phyloP scores from a whole-genome alignment of 2,329 filamentous ascomycete species.

The Alternaria sp. region DNA sequence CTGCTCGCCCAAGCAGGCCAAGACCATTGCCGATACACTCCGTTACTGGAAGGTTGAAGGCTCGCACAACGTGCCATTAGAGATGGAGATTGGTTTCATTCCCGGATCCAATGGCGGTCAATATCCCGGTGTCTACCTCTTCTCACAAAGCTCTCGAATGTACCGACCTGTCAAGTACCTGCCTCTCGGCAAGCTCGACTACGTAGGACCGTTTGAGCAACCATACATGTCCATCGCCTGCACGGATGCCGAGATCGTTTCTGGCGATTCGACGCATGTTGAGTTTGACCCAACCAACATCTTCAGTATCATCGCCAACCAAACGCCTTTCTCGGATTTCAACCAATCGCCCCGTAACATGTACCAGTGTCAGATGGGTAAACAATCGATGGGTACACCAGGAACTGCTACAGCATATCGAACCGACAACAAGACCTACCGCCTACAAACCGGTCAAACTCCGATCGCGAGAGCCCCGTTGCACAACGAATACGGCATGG shows the following conservation, averaged over 20 bases:
- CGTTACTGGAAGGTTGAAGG: conserved; percentile 96
- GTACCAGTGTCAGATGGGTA: conserved; percentile 86
- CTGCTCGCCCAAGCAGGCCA: conserved; percentile 84
- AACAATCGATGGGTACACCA: conserved; percentile 98
- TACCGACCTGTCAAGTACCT: conserved; percentile 91
- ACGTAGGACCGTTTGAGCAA: conserved; percentile 91
- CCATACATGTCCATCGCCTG: conserved; percentile 98
- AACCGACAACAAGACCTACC: conserved; percentile 97
- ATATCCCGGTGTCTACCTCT: conserved; percentile 95
- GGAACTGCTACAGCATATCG: conserved; percentile 83
- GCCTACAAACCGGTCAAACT: conserved; percentile 92
- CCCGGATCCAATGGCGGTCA: conserved; percentile 89
- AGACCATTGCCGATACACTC: conserved; percentile 81
- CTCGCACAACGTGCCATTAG: conserved; percentile 75
- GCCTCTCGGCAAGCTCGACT: conserved; percentile 83
- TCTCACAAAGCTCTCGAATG: conserved; percentile 84
- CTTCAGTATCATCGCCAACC: conserved; percentile 95
- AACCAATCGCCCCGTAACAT: conserved; percentile 99
- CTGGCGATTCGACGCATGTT: conserved; percentile 90
- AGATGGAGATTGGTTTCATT: conserved; percentile 91
- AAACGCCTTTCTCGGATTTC: conserved; percentile 98
- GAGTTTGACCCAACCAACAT: conserved; percentile 96
- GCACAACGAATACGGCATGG: conserved; percentile 94
- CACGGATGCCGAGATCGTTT: conserved; percentile 82
- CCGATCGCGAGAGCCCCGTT: conserved; percentile 90